Base-by-base conservation (phyloP, 495 filamentous ascomycete genomes). In the Hypoxylon lienhwacheense region DNA sequence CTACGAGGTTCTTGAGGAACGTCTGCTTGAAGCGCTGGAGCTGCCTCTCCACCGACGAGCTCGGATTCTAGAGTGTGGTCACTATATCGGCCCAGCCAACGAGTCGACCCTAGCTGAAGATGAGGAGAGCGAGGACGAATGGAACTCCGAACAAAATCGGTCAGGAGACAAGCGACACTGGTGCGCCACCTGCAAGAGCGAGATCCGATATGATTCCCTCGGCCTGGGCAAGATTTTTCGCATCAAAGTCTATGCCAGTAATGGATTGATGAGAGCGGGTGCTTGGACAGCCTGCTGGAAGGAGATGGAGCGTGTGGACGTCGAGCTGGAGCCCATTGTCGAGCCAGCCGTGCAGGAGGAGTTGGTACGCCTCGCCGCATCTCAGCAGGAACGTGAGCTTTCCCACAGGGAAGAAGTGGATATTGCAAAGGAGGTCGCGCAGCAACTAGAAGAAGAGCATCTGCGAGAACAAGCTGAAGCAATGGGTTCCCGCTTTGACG, bases 301-400 rank as follows among this genome's bases (percentile, higher is more conserved):
- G 46, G 91, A 97, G 66, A 98, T 98, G 93, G 93, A 98, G 70
- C 81, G 91, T 22, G 89, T 97, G 5, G 93, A 98, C 70, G 87
- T 95, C 0, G 93, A 98, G 65, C 82, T 98, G 54, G 84, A 86
- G 47, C 84, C 90, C 8, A 67, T 76, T 22, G 72, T 82, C 11
- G 76, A 78, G 14, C 32, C 63, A 0, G 39, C 46, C 5, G 35
- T 79, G 14, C 72, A 70, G 39, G 62, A 55, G 4, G 77, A 81
- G 57, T 53, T 81, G 8, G 75, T 77, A 47, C 64, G 63, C 7
- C 65, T 80, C 3, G 72, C 68, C 24, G 67, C 61, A 2, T 15
- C 63, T 14, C 64, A 65, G 22, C 64, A 68, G 22, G 68, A 73
- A 33, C 66, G 59, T 41, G 69, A 65, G 47, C 36, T 61, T 2